These are phyloP conservation scores for Phytopythium litorale DNA, from an alignment of 352 stramenopile species.

Conservation along the genomic window DNA sequence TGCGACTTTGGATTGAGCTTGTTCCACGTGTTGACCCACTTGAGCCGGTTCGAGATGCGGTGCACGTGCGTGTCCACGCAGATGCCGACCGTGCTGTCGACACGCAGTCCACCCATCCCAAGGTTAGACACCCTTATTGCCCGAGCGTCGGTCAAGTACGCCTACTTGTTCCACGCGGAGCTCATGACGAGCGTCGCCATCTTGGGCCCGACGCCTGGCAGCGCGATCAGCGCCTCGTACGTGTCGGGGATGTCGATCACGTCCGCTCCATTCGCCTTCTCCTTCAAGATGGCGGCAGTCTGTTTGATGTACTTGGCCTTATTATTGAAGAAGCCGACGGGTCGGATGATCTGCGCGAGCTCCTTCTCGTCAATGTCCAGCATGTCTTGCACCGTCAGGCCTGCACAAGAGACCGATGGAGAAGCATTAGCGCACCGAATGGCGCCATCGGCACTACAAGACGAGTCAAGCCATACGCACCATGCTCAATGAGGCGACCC, in stretches of 20 bases:
- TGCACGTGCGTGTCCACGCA: conserved; percentile 98
- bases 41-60: conserved; percentile 94
- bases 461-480: conserved; percentile 13
- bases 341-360: conserved; percentile 87
- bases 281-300: conserved; percentile 46
- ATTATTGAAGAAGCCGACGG: conserved; percentile 96
- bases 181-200: conserved; percentile 96
- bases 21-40: conserved; percentile 91
- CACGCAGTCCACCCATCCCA: not conserved
- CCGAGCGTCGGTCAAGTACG: not conserved
- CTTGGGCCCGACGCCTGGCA: conserved; percentile 95
- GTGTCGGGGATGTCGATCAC: conserved; percentile 90
- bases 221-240: conserved; percentile 85
- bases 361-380: conserved; percentile 76
- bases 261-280: conserved; percentile 21
- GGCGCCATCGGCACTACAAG: not conserved
- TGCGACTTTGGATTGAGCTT: conserved; percentile 72
- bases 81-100: conserved; percentile 81
- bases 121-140: not conserved
- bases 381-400: conserved; percentile 88
- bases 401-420: conserved; percentile 15
- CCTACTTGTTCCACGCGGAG: conserved; percentile 86
- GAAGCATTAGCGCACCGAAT: not conserved
- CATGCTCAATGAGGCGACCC: conserved; percentile 52
- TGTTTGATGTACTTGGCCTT: conserved; percentile 96